phyloP scores from a whole-genome alignment of 805 yeast species.

The Alloascoidea africana region DNA sequence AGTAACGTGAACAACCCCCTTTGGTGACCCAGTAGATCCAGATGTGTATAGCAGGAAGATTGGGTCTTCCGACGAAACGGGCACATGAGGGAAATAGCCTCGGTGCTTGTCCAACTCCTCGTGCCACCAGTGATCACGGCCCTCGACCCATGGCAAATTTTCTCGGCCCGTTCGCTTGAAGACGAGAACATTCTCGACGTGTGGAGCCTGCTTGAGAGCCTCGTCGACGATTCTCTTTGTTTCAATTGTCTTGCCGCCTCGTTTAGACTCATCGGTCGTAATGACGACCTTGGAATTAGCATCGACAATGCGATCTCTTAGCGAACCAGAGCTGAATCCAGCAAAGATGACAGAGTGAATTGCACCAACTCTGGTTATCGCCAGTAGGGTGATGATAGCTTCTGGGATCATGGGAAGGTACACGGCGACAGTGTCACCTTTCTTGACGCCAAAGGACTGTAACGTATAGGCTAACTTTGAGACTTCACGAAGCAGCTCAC shows the following conservation, averaged over 20 bases:
- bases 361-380: constrained; percentile 89
- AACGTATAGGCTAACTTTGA: constrained; percentile 78
- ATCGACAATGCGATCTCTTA: constrained; percentile 79
- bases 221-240: constrained; percentile 94
- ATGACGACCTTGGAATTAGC: constrained; percentile 78
- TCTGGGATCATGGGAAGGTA: constrained; percentile 97
- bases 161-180: constrained; percentile 75
- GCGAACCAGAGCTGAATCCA: constrained; percentile 88
- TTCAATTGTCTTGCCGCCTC: constrained; percentile 89
- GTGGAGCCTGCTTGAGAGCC: constrained; percentile 58
- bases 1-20: constrained; percentile 92
- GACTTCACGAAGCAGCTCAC: constrained; percentile 74
- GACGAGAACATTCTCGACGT: constrained; percentile 72
- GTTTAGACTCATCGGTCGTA: constrained; percentile 88
- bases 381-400: constrained; percentile 83
- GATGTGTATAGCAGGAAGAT: constrained; percentile 91
- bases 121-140: constrained; percentile 93
- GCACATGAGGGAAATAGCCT: constrained; percentile 73
- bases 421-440: constrained; percentile 94
- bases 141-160: constrained; percentile 57
- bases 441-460: constrained; percentile 68
- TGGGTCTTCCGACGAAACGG: constrained; percentile 89
- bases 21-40: constrained; percentile 97
- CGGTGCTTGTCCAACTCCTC: constrained; percentile 73
- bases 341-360: constrained; percentile 94